Conservation (phyloP, 768 basidiomycete species). For the Russula sp. region DNA sequence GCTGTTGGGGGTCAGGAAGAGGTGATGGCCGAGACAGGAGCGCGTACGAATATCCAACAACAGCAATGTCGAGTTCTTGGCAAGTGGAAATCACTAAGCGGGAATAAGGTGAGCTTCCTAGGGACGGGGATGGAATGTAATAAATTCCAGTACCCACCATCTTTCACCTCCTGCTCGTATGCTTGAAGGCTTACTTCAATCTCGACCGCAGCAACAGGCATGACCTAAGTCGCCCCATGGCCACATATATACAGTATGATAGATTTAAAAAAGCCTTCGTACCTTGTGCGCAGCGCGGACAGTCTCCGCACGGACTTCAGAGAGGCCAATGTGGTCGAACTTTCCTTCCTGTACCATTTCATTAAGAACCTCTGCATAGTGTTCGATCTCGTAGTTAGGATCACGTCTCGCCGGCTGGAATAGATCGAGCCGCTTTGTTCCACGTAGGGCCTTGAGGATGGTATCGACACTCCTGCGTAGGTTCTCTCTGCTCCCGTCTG, state of each 20-base stretch:
- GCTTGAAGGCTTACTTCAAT: slow-evolving; percentile 66
- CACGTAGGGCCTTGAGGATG: slow-evolving; percentile 46
- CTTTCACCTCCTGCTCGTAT: slow-evolving; percentile 52
- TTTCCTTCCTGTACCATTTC: slow-evolving; percentile 52
- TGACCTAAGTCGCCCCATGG: slow-evolving; percentile 39
- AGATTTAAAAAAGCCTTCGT: neutral
- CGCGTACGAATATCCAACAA: slow-evolving; percentile 54
- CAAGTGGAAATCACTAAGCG: slow-evolving; percentile 49
- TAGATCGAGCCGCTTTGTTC: slow-evolving; percentile 56
- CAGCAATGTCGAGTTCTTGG: slow-evolving; percentile 51
- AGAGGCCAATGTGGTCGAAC: slow-evolving; percentile 58
- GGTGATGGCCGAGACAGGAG: neutral
- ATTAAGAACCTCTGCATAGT: slow-evolving; percentile 43
- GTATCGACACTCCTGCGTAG: slow-evolving; percentile 47
- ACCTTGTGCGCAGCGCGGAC: slow-evolving; percentile 40
- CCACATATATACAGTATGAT: neutral
- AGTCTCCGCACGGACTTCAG: slow-evolving; percentile 52
- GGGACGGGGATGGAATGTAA: neutral
- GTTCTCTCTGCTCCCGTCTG: slow-evolving; percentile 42
- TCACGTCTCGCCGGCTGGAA: slow-evolving; percentile 55
- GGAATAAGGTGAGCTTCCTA: neutral
- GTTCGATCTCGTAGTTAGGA: slow-evolving; percentile 45
- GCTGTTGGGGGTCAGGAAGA: slow-evolving; percentile 34
- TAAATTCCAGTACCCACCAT: slow-evolving; percentile 35
- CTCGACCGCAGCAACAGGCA: slow-evolving; percentile 60